Evolutionary conservation across 176 grass and related monocot species (phyloP).

Genomic region (Echinochloa phyllopogon): DNA sequence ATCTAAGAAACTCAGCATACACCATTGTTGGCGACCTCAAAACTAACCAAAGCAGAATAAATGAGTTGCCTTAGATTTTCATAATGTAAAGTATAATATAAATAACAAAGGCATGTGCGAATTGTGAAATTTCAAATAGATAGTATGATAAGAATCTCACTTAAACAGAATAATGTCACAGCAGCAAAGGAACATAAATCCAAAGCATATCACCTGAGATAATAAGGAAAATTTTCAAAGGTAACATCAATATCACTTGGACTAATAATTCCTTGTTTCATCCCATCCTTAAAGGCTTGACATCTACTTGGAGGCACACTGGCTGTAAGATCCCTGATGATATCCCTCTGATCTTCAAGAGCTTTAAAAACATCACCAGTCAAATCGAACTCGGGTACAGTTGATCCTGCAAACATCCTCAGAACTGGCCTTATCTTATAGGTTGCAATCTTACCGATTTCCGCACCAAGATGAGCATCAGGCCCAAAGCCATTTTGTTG

Average conservation of each 20-base stretch:
- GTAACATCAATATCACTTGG: conserved; percentile 86
- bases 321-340: conserved; percentile 63
- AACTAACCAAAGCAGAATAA: conserved; percentile 30
- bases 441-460: conserved; percentile 75
- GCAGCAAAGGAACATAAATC: conserved; percentile 32
- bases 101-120: conserved; percentile 23
- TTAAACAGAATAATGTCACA: conserved; percentile 31
- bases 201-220: conserved; percentile 79
- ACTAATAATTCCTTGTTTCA: conserved; percentile 87
- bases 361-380: conserved; percentile 80
- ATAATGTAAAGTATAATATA: conserved; percentile 24
- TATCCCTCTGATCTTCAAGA: conserved; percentile 85
- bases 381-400: conserved; percentile 82
- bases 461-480: conserved; percentile 63
- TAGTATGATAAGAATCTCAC: conserved; percentile 11
- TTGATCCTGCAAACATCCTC: conserved; percentile 74
- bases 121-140: conserved; percentile 32
- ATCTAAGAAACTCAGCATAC: conserved; percentile 5
- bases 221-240: conserved; percentile 96
- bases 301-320: conserved; percentile 70
- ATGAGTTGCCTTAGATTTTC: conserved; percentile 10
- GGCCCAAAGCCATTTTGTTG: conserved; percentile 55
- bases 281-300: conserved; percentile 87
- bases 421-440: conserved; percentile 76
- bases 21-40: conserved; percentile 28